These are phyloP conservation scores for Biscutella laevigata DNA, from an alignment of 441 rosid species.

Conservation along the genomic window DNA sequence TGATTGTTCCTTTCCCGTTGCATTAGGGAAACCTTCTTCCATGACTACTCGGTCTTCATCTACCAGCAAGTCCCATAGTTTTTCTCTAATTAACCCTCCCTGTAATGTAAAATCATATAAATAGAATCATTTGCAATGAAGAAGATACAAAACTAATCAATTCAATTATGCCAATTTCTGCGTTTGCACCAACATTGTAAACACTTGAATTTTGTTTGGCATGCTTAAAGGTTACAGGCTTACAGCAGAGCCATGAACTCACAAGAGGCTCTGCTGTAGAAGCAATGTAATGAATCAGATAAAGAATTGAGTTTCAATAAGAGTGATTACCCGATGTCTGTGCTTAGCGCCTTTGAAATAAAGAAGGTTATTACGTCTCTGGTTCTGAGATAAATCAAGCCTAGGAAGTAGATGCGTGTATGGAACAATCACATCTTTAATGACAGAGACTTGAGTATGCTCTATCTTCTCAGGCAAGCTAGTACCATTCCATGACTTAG, in stretches of 20 bases:
- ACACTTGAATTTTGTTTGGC: not conserved
- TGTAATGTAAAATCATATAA: conserved; percentile 17
- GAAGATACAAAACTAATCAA: not conserved
- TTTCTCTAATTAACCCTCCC: conserved; percentile 81
- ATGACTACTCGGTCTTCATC: conserved; percentile 46
- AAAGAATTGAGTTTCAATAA: not conserved
- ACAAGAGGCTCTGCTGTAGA: not conserved
- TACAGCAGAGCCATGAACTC: not conserved
- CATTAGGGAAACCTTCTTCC: conserved; percentile 99
- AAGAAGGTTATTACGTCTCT: conserved; percentile 56
- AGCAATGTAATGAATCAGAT: not conserved
- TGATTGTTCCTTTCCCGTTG: conserved; percentile 76
- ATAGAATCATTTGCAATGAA: not conserved
- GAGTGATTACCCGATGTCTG: conserved; percentile 60
- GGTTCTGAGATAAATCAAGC: conserved; percentile 42
- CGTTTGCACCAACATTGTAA: no score
- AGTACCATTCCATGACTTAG: conserved; percentile 46
- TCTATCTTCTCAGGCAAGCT: conserved; percentile 46
- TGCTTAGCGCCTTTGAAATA: conserved; percentile 94
- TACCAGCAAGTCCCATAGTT: conserved; percentile 73
- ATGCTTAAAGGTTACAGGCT: not conserved
- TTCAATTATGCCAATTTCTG: not conserved
- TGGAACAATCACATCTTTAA: conserved; percentile 90
- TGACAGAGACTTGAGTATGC: conserved; percentile 83
- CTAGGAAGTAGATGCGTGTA: conserved; percentile 78